Percentiles rank a stretch among this genome's conserved stretches.
phyloP scores from a whole-genome alignment of 305 asterid genomes.

The Ajuga reptans region DNA sequence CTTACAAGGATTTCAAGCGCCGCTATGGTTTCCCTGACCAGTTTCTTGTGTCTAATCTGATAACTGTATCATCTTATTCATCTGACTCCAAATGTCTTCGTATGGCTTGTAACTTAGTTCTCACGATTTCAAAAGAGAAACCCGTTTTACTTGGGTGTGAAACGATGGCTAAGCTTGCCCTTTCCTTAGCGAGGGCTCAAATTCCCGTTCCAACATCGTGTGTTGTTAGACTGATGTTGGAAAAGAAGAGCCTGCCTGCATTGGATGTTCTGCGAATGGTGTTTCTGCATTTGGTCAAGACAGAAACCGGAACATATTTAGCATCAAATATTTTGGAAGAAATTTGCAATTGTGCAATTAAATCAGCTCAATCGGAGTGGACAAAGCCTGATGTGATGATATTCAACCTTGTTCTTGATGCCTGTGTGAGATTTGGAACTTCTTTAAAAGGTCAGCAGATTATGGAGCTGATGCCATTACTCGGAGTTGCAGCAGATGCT shows the following conservation, averaged over 20 bases:
- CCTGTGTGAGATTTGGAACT: constrained; percentile 59
- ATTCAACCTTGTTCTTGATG: constrained; percentile 80
- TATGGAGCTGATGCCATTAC: constrained; percentile 65
- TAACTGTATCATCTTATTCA: constrained; percentile 57
- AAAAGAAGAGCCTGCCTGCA: constrained; percentile 41
- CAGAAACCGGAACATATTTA: constrained; percentile 46
- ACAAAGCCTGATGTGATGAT: constrained; percentile 45
- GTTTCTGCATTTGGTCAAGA: constrained; percentile 68
- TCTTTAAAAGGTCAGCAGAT: constrained; percentile 55
- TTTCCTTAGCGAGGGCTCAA: constrained; percentile 69
- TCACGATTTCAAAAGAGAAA: constrained; percentile 47
- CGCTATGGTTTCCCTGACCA: constrained; percentile 59
- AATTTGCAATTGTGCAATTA: constrained; percentile 33
- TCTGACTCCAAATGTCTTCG: constrained; percentile 47
- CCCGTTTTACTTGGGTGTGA: constrained; percentile 39
- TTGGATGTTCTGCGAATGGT: constrained; percentile 38
- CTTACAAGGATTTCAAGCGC: constrained; percentile 50
- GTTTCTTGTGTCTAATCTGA: constrained; percentile 36
- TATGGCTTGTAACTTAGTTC: constrained; percentile 50
- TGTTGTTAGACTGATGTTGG: constrained; percentile 55
- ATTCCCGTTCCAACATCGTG: constrained; percentile 53
- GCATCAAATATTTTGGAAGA: constrained; percentile 69
- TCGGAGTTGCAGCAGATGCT: constrained; percentile 60
- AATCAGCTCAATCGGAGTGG: constrained; percentile 31
- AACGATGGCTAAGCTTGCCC: constrained; percentile 46